Evolutionary conservation across 768 basidiomycete species (phyloP), one percentile per base, ranked within the genome.

Genomic region (Calocybe gangraenosa): DNA sequence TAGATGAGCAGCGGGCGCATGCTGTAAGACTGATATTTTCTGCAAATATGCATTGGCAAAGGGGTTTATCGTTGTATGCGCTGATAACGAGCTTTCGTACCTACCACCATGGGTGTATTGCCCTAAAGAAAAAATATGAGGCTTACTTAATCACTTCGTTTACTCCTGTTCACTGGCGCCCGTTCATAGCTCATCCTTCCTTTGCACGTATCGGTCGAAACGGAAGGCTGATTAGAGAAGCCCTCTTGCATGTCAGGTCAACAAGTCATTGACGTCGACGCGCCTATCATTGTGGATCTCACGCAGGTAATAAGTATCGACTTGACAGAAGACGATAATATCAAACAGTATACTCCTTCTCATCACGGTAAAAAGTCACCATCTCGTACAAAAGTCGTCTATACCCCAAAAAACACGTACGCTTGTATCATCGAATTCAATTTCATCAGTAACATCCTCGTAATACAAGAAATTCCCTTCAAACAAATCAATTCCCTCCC

Each of bases 1-100:
- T 3, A 92, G 68, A 65, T 92, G 87, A 1, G 71, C 65, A 22
- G 84, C 76, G 3, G 83, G 84, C 11, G 82, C 84, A 79, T 91
- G 91, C 57, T 92, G 87, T 1, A 93, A 74, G 21, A 92, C 87
- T 19, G 81, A 82, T 35, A 93, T 88, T 84, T 88, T 90, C 90
- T 92, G 41, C 4, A 8, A 56, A 7, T 40, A 22, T 42, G 10
- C 25, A n/a, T n/a, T n/a, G n/a, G n/a, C n/a, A n/a, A 28, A 28
- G 25, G 11, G 25, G 25, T 28, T 28, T 11, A 28, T 36, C 39
- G 35, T n/a, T 19, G 31, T 45, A 35, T 7, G 6, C 13, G n/a
- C 5, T 22, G 23, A 41, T 7, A 32, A 37, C 8, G 14, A 32
- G 5, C 11, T 28, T 19, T 40, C 48, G 18, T 42, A 49, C 49